A percentile compares a stretch with the other conserved stretches of the same genome.
phyloP scores from a whole-genome alignment of 2,329 filamentous ascomycete genomes.

The Aspergillus hiratsukae region DNA sequence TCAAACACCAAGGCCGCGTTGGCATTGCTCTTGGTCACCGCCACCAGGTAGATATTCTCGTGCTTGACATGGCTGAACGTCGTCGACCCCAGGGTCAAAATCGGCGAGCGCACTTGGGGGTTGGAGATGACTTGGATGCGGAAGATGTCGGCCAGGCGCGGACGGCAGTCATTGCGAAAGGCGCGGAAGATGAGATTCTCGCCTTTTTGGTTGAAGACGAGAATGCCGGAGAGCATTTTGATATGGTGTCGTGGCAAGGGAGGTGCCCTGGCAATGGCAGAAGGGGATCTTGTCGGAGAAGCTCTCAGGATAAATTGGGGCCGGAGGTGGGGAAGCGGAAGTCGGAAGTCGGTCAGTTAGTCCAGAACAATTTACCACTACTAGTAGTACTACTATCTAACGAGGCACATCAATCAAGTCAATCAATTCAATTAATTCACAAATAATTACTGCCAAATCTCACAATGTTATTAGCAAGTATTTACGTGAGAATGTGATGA shows the following conservation, averaged over 20 bases:
- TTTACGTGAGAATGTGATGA: neutral
- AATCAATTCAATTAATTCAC: neutral
- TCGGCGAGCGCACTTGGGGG: constrained; percentile 92
- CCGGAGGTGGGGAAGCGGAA: neutral
- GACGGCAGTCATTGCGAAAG: constrained; percentile 97
- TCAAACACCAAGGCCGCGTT: constrained; percentile 98
- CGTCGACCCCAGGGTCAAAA: constrained; percentile 92
- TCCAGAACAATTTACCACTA: neutral
- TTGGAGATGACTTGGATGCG: constrained; percentile 99
- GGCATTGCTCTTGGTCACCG: constrained; percentile 97
- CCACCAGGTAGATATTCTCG: constrained; percentile 97
- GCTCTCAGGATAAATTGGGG: neutral
- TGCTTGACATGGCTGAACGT: constrained; percentile 99
- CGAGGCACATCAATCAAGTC: too few species aligned
- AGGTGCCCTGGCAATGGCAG: neutral
- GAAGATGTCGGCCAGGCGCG: constrained; percentile 96
- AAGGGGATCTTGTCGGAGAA: neutral
- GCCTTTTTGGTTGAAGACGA: constrained; percentile 99
- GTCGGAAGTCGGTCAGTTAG: neutral
- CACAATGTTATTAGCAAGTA: neutral
- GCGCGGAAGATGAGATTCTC: constrained; percentile 99
- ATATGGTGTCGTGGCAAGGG: constrained; percentile 10
- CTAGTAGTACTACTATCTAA: too few species aligned
- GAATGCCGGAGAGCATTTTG: constrained; percentile 87
- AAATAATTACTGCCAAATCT: too few species aligned